Conservation (phyloP, 805 yeast genomes). For the Candida manassasensis region DNA sequence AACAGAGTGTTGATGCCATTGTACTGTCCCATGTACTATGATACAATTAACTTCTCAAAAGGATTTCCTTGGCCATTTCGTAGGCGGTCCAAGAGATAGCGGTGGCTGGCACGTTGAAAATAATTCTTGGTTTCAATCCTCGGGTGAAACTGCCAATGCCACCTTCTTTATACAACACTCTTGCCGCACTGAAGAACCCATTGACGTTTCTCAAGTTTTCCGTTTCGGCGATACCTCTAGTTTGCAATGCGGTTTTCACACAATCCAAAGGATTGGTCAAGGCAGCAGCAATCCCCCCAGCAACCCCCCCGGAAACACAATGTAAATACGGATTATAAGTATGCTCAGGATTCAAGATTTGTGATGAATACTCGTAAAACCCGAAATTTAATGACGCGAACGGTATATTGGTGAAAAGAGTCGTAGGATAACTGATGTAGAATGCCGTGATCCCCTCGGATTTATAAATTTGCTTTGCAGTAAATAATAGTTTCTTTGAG, state of each 20-base stretch:
- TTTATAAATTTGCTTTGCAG: conserved; percentile 47
- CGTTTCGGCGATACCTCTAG: conserved; percentile 56
- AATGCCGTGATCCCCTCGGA: conserved; percentile 76
- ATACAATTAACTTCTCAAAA: conserved; percentile 32
- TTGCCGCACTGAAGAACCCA: conserved; percentile 69
- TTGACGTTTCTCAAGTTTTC: conserved; percentile 48
- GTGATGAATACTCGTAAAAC: conserved; percentile 81
- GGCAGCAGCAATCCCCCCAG: conserved; percentile 95
- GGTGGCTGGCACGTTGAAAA: conserved; percentile 91
- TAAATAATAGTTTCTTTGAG: conserved; percentile 26
- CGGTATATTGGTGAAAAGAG: conserved; percentile 86
- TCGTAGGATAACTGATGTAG: conserved; percentile 90
- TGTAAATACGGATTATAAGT: conserved; percentile 85
- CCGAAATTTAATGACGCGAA: conserved; percentile 94
- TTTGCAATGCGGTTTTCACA: conserved; percentile 85
- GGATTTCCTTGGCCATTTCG: conserved; percentile 87
- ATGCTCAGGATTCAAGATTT: conserved; percentile 70
- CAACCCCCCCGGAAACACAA: conserved; percentile 87
- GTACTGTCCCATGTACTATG: too few species aligned
- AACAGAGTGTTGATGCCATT: too few species aligned
- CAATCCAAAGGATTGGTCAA: conserved; percentile 92
- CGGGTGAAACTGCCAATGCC: conserved; percentile 69
- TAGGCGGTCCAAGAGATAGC: conserved; percentile 98
- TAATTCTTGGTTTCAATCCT: conserved; percentile 86
- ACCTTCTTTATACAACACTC: conserved; percentile 54